phyloP scores from a whole-genome alignment of 2,329 filamentous ascomycete species.

The Cercospora canescens region DNA sequence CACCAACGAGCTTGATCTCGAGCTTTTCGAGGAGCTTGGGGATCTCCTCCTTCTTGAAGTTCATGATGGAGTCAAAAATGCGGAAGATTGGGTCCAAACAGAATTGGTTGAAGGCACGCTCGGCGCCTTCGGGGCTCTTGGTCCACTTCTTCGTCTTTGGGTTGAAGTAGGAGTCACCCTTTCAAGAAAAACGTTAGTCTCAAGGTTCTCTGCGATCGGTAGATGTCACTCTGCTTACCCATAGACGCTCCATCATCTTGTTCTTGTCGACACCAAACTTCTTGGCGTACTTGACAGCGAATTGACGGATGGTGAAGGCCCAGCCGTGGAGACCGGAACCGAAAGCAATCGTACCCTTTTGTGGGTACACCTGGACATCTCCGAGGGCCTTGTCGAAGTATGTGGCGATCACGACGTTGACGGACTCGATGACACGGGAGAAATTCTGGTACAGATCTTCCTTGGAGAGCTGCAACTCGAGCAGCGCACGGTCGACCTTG shows the following conservation, averaged over 20 bases:
- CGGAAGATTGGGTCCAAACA: constrained; percentile 99
- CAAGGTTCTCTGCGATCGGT: background rate
- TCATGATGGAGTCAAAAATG: constrained; percentile 95
- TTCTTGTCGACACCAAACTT: constrained; percentile 99
- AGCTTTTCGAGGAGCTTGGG: constrained; percentile 85
- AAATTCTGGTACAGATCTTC: constrained; percentile 99
- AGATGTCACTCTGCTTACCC: constrained; percentile 61
- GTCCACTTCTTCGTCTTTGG: constrained; percentile 99
- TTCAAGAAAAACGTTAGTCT: constrained; percentile 22
- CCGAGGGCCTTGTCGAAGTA: constrained; percentile 96
- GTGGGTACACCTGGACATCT: constrained; percentile 98
- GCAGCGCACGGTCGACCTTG: constrained; percentile 99
- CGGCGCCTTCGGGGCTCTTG: constrained; percentile 87
- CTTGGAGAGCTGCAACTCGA: constrained; percentile 97
- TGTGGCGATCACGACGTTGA: constrained; percentile 99
- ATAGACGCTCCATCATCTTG: constrained; percentile 99
- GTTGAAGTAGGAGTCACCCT: constrained; percentile 99
- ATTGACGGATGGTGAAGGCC: constrained; percentile 99
- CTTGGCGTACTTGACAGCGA: constrained; percentile 94
- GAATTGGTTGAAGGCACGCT: constrained; percentile 99
- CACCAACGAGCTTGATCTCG: constrained; percentile 80
- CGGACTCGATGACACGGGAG: constrained; percentile 98
- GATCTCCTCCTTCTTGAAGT: constrained; percentile 97
- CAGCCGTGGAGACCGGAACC: constrained; percentile 99
- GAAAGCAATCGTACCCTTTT: constrained; percentile 97